Evolutionary conservation across 2,329 filamentous ascomycete species (phyloP).

Genomic region (Bipolaris victoriae): DNA sequence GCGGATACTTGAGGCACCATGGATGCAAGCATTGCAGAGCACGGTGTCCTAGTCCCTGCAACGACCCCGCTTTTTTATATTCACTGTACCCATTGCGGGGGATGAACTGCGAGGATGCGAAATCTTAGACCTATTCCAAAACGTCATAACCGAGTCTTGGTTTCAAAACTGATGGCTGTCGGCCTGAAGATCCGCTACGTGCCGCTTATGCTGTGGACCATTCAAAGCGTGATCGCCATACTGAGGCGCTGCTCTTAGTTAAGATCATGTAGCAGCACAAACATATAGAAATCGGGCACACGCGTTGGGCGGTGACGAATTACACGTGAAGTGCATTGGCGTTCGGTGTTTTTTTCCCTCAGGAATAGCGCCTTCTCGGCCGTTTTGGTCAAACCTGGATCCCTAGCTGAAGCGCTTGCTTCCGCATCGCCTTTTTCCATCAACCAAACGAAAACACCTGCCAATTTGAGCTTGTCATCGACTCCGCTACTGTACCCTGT

Average conservation of each 20-base stretch:
- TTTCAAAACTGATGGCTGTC: background rate
- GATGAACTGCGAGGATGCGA: constrained; percentile 13
- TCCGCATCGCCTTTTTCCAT: background rate
- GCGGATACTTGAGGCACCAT: constrained; percentile 4
- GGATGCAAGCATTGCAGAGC: constrained; percentile 1
- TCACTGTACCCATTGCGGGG: constrained; percentile 12
- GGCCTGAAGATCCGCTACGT: background rate
- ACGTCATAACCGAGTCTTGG: constrained; percentile 5
- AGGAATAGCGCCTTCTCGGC: constrained; percentile 2
- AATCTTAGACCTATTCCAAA: background rate
- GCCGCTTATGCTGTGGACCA: background rate
- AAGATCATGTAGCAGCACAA: background rate
- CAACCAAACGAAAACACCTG: constrained; percentile 1
- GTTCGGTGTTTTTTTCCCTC: constrained; percentile 1
- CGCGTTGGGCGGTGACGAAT: background rate
- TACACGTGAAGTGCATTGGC: constrained; percentile 4
- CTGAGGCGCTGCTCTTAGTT: background rate
- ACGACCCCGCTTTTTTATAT: constrained; percentile 16
- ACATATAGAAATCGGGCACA: background rate
- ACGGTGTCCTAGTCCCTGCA: constrained; percentile 5
- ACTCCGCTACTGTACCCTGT: background rate
- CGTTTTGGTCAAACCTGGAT: background rate
- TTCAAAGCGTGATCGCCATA: background rate
- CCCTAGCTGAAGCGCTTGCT: background rate
- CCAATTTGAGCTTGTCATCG: background rate